Conservation (phyloP, 2,329 filamentous ascomycete species). For the Didymella glomerata region DNA sequence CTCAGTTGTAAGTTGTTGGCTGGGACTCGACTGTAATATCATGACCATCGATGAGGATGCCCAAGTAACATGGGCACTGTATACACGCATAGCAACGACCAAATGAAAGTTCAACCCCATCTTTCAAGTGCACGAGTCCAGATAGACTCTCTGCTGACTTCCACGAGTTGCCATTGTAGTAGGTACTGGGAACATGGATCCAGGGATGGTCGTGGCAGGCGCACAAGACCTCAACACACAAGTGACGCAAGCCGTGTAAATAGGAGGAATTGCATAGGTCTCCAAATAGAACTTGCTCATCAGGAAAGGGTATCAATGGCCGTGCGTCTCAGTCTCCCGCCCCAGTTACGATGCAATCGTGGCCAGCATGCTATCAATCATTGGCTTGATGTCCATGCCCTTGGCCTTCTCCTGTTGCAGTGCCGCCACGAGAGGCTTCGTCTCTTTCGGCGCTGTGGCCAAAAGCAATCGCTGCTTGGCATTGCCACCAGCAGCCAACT, state of each 20-base stretch:
- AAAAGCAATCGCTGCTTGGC: slow-evolving; percentile 21
- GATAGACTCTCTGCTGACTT: neutral
- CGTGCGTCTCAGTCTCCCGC: neutral
- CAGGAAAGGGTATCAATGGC: neutral
- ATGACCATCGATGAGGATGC: neutral
- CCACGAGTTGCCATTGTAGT: no score
- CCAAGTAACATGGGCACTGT: neutral
- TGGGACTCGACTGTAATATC: slow-evolving; percentile 3
- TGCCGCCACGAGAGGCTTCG: slow-evolving; percentile 26
- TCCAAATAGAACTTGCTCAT: neutral
- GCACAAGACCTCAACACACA: neutral
- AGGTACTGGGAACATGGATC: neutral
- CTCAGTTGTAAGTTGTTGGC: slow-evolving; percentile 30
- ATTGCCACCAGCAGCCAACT: slow-evolving; percentile 13
- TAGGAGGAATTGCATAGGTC: neutral
- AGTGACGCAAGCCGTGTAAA: no score
- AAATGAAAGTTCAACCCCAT: neutral
- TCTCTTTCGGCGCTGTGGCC: slow-evolving; percentile 22
- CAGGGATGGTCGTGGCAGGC: neutral
- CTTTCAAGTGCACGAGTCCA: neutral
- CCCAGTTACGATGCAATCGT: slow-evolving; percentile 8
- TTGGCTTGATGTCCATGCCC: slow-evolving; percentile 34
- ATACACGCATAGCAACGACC: slow-evolving; percentile 14
- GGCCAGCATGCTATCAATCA: slow-evolving; percentile 26
- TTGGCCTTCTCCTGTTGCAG: slow-evolving; percentile 36